Base-by-base conservation (phyloP, 2,329 filamentous ascomycete species). In the Trichoderma endophyticum region DNA sequence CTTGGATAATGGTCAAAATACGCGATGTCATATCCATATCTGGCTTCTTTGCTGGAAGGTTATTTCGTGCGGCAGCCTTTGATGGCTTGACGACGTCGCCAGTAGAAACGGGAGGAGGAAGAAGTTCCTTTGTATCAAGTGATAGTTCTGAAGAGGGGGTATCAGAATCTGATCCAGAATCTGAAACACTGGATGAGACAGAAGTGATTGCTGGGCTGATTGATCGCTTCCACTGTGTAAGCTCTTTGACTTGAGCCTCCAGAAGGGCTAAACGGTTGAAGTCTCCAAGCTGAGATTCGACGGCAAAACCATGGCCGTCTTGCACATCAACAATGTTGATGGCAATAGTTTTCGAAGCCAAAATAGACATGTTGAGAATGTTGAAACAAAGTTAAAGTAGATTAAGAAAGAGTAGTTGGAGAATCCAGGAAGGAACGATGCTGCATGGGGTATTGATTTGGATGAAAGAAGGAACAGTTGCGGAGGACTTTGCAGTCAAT, bases 301-400 rank as follows among this genome's bases (percentile, higher is more conserved):
- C 36, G 34, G 36, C 39, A 26, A 26, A 56, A 26, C 51, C 60
- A n/a, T 26, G 60, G 24, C 60, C 60, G 24, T 63, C 60, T 63
- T 63, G 60, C 36, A 63, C 18, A 30, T 63, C 60, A 63, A 63
- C 60, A 63, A 63, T 63, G 60, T 63, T 63, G 60, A 63, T 63
- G 18, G 60, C 60, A 28, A 63, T 63, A 14, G 36, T 8, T 26
- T 63, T 63, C 1, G 60, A 63, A 28, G 60, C 60, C 15, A 63
- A 26, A 28, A 63, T 21, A 43, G 60, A 63, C 60, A 63, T 63
- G 34, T 1, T 43, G n/a, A 15, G n/a, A 48, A 21, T 5, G 1
- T 48, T 9, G 1, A n/a, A 48, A 11, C 6, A 21, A 48, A 21
- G 8, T 9, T 3, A 48, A 5, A 48, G 43, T 48, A 48, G n/a